phyloP scores from a whole-genome alignment of 2,329 filamentous ascomycete species.

The Talaromyces sp. region DNA sequence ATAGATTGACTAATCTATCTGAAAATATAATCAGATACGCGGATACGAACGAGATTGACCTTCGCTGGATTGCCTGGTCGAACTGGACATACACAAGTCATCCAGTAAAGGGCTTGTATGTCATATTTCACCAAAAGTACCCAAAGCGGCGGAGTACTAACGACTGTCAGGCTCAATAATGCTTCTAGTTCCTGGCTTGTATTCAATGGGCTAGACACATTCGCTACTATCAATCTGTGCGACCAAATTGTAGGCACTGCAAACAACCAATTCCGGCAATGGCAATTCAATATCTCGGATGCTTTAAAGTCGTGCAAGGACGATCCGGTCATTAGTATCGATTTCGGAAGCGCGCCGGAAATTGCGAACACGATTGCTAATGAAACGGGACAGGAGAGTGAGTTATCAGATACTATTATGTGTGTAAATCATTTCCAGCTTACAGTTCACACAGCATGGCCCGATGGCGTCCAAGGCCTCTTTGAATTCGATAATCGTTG shows the following conservation, averaged over 20 bases:
- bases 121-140: conserved; percentile 7
- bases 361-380: conserved; percentile 53
- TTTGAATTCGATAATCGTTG: conserved; percentile 54
- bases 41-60: conserved; percentile 57
- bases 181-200: conserved; percentile 51
- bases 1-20: background rate
- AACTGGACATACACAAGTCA: conserved; percentile 61
- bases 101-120: conserved; percentile 43
- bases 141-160: background rate
- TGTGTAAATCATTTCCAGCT: background rate
- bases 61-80: conserved; percentile 55
- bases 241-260: conserved; percentile 53
- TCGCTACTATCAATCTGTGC: conserved; percentile 55
- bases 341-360: conserved; percentile 56
- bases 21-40: conserved; percentile 38
- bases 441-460: conserved; percentile 43
- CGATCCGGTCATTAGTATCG: conserved; percentile 45
- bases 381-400: conserved; percentile 47
- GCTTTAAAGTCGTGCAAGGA: conserved; percentile 43
- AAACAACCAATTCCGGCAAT: conserved; percentile 62
- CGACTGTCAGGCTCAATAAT: conserved; percentile 26
- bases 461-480: conserved; percentile 44
- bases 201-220: conserved; percentile 62
- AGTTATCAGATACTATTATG: conserved; percentile 3
- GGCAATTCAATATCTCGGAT: conserved; percentile 55